Evolutionary conservation across 2,329 filamentous ascomycete species (phyloP), one percentile per base, ranked within the genome.

Genomic region (Pleurostoma richardsiae): DNA sequence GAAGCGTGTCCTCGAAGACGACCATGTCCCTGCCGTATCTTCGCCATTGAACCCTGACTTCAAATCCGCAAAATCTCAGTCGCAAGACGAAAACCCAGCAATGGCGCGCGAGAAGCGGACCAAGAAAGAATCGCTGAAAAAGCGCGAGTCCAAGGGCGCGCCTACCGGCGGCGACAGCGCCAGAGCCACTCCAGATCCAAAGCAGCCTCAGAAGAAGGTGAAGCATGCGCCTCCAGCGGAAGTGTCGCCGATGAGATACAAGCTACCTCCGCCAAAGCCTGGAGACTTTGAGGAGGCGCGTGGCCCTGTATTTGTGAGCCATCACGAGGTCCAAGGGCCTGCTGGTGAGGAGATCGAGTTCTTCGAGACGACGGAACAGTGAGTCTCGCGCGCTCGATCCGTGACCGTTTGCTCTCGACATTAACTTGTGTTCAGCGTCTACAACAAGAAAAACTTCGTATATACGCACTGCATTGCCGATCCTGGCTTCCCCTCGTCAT

Each of bases 391-490:
- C 27, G 7, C 28, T 28, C 5, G 40, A 30, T 29, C 11, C 30
- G 10, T 29, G 40, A 10, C 29, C 7, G 11, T 40, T 40, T 39
- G 42, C 42, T 43, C 38, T 30, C 10, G 30, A 40, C 42, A 7
- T 49, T 50, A n/a, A 42, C n/a, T 4, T 10, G 5, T 2, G 29
- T 4, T 10, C 11, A 80, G 79, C 59, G 78, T 82, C 11, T 79
- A 72, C 48, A 85, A 85, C 54, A 83, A 84, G 56, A 83, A 82
- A 58, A 80, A 85, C 46, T 97, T 92, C 63, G 86, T 90, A 49
- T 97, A 97, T 64, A 87, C 85, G 30, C 88, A 91, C 57, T 95
- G 89, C 62, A 91, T 96, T 54, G 90, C 90, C 55, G 91, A 96
- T 55, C 90, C 90, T 1, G 76, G 80, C 26, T 96, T 96, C 59